Evolutionary conservation across 805 yeast genomes (phyloP).

Genomic region (Yarrowia yakushimensis): DNA sequence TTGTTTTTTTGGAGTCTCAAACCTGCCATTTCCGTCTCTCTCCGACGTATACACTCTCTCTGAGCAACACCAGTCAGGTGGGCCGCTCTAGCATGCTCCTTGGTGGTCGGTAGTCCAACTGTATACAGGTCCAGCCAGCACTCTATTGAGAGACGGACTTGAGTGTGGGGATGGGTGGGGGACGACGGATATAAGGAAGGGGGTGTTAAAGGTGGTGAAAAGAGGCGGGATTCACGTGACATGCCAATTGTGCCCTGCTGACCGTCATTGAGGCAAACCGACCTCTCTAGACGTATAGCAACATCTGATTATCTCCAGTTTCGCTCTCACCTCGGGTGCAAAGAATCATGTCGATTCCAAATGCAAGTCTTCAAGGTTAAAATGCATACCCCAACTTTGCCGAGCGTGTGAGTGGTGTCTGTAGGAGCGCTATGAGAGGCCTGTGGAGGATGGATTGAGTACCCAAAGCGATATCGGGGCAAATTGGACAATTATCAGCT

Average conservation of each 20-base stretch:
- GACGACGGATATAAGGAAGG: neutral
- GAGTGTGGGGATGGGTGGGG: conserved; percentile 13
- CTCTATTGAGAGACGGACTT: neutral
- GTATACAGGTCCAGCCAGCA: neutral
- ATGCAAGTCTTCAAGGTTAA: conserved; percentile 3
- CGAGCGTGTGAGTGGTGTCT: neutral
- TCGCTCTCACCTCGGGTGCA: conserved; percentile 22
- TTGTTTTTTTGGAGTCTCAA: too few relatives aligned
- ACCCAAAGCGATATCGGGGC: neutral
- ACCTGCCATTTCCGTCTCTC: too few relatives aligned
- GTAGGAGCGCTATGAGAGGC: neutral
- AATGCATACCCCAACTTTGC: conserved; percentile 23
- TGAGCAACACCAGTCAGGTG: too few relatives aligned
- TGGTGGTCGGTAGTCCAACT: neutral
- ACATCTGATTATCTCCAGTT: neutral
- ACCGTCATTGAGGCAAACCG: neutral
- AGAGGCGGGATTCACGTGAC: neutral
- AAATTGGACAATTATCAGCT: neutral
- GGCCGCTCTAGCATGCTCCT: neutral
- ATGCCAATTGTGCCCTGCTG: neutral
- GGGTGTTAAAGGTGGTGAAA: neutral
- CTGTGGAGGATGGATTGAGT: neutral
- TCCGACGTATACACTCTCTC: too few relatives aligned
- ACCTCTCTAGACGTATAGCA: too few relatives aligned
- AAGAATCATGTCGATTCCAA: conserved; percentile 22